Base-by-base conservation (phyloP, 495 filamentous ascomycete species). In the Clavariopsis aquatica region DNA sequence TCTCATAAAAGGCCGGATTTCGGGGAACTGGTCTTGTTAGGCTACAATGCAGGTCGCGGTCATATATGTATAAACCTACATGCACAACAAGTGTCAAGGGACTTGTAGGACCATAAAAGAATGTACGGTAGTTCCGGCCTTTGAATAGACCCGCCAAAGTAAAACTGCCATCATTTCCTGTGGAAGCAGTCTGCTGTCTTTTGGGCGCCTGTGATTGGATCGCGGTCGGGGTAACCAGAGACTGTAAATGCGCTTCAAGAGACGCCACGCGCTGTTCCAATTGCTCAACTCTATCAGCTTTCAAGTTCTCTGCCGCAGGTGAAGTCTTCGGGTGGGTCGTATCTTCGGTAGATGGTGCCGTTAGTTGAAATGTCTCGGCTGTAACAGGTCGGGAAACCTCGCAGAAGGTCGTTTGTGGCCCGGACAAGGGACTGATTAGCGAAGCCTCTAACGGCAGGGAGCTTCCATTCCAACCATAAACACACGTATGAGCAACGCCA, bases 1-100 rank as follows among this genome's bases (percentile, higher is more conserved):
- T 26, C 61, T 68, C 59, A 68, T 68, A 45, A 62, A 68, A 24
- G 46, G 47, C 1, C 49, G n/a, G 15, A 63, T 26, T 24, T 68
- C 46, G 4, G 65, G 65, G 24, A 68, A 68, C 59, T 68, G 22
- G 31, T n/a, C 5, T 6, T 34, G 31, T 34, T 5, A 34, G 31
- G n/a, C n/a, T n/a, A n/a, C n/a, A n/a, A n/a, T n/a, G n/a, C n/a
- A n/a, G n/a, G n/a, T n/a, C n/a, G n/a, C n/a, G n/a, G n/a, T n/a
- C n/a, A n/a, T n/a, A n/a, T n/a, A n/a, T n/a, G 23, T 9, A 22
- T 2, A 31, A n/a, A 4, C 64, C 8, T 15, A 62, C 64, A 51
- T 67, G 43, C 1, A 43, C 19, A 28, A 68, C 27, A 15, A 68
- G 51, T 22, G 51, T 63, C 23, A 63, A 26, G 12, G 65, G 59